phyloP scores from a whole-genome alignment of 805 yeast species.

The Yarrowia sp. region DNA sequence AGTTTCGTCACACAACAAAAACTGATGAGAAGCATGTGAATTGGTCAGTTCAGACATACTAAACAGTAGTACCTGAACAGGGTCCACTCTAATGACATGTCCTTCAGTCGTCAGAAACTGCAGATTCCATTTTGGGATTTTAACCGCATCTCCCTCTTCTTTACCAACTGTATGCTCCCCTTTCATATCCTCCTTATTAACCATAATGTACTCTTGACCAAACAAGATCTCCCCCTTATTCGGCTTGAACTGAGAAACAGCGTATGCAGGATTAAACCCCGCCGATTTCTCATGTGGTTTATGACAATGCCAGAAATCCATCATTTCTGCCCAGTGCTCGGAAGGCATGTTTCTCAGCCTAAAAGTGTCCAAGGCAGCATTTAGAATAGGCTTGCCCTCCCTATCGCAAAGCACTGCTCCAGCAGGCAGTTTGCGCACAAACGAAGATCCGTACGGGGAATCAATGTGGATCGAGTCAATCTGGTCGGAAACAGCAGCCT shows the following conservation, averaged over 20 bases:
- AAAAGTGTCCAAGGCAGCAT: background rate
- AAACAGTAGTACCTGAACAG: background rate
- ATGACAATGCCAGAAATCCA: conserved; percentile 98
- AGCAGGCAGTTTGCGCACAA: conserved; percentile 1
- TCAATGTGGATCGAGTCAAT: conserved; percentile 12
- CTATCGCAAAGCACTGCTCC: background rate
- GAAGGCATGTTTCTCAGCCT: conserved; percentile 69
- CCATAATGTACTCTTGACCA: conserved; percentile 16
- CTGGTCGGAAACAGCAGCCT: background rate
- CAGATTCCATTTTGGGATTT: conserved; percentile 18
- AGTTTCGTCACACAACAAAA: conserved; percentile 10
- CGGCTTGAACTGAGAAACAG: conserved; percentile 42
- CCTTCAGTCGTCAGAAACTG: background rate
- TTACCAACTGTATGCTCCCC: background rate
- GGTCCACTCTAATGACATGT: background rate
- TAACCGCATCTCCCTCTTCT: background rate
- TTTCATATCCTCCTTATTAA: conserved; percentile 29
- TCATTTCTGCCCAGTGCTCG: conserved; percentile 88
- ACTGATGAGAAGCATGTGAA: conserved; percentile 24
- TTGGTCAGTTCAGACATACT: conserved; percentile 16
- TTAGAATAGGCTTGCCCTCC: background rate
- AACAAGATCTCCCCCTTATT: conserved; percentile 32
- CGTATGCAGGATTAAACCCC: conserved; percentile 33
- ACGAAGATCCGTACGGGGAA: conserved; percentile 8
- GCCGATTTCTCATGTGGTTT: conserved; percentile 38